phyloP scores from a whole-genome alignment of 192 early-diverging fungal genomes.

The Nowakowskiella sp. region DNA sequence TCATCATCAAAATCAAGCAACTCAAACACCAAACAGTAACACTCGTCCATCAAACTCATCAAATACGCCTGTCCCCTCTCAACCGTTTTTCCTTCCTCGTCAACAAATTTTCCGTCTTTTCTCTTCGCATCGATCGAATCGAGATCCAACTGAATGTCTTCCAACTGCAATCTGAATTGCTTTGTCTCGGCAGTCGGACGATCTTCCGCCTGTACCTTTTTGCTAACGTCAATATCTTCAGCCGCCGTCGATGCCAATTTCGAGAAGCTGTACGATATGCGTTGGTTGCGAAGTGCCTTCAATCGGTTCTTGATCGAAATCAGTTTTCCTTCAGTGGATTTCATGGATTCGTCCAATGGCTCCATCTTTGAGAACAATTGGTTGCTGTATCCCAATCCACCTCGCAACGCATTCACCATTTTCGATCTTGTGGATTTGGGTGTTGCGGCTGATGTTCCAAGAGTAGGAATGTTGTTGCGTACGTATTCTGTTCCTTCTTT shows the following conservation, averaged over 20 bases:
- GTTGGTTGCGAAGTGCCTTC: slow-evolving; percentile 1
- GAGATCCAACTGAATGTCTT: slow-evolving; percentile 10
- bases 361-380: neutral
- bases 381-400: neutral
- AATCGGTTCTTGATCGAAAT: slow-evolving; percentile 4
- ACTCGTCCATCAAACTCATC: slow-evolving; percentile 18
- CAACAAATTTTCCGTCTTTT: slow-evolving; percentile 18
- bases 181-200: neutral
- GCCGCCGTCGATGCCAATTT: neutral
- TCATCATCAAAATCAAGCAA: neutral
- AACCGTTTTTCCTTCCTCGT: slow-evolving; percentile 15
- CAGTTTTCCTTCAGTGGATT: slow-evolving; percentile 2
- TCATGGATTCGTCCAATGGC: neutral
- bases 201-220: slow-evolving; percentile 1
- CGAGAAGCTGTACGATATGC: neutral
- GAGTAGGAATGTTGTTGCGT: too few relatives aligned
- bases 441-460: neutral
- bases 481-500: neutral
- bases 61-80: slow-evolving; percentile 9
- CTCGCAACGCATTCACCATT: neutral
- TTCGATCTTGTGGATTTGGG: neutral
- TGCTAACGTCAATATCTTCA: neutral
- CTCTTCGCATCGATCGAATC: slow-evolving; percentile 18
- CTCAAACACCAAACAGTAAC: slow-evolving; percentile 18
- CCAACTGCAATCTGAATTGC: neutral